Evolutionary conservation across 1,284 basidiomycete species (phyloP), one percentile per base, ranked within the genome.

Genomic region (Heterobasidion occidentale): DNA sequence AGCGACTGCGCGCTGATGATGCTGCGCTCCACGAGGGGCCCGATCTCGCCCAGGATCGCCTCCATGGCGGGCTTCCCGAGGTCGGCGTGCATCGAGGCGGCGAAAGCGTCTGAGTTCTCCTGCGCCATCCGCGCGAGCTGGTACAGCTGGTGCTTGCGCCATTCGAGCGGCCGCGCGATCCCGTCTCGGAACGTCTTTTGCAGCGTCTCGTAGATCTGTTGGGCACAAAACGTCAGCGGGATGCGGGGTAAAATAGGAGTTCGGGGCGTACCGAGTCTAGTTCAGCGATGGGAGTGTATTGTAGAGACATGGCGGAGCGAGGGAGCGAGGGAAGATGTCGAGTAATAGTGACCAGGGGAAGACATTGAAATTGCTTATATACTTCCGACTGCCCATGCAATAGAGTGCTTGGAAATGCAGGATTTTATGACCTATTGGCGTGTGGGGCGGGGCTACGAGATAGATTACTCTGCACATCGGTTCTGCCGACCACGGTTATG

Each of bases 141-240:
- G 62, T 83, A 77, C 53, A 88, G 76, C 69, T 87, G 84, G 56
- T 77, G 76, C 59, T 81, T 76, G 45, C 86, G 73, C 67, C 81
- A 88, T 45, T 71, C 73, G 52, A 86, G 64, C 11, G 77, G 68
- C 33, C 75, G 72, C 4, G 83, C 83, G 56, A 72, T 76, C 19
- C 77, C 75, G 6, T 76, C 70, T 17, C 70, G 66, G 70, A 86
- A 88, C 11, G 78, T 77, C 49, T 65, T 64, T 47, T 70, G 68
- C 11, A 87, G 69, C 1, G 71, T 69, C 9, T 67, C 68, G 60
- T 81, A 74, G 52, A 77, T 73, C 78, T 81, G 54, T 33, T 53
- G 42, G 46, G 49, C 38, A 3, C 11, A 7, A 48, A 19, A 33
- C 4, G 8, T 49, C 4, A 27, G 14, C n/a, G 9, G 20, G 12